phyloP scores from a whole-genome alignment of 1,284 basidiomycete genomes.

The Neonothopanus nambi region DNA sequence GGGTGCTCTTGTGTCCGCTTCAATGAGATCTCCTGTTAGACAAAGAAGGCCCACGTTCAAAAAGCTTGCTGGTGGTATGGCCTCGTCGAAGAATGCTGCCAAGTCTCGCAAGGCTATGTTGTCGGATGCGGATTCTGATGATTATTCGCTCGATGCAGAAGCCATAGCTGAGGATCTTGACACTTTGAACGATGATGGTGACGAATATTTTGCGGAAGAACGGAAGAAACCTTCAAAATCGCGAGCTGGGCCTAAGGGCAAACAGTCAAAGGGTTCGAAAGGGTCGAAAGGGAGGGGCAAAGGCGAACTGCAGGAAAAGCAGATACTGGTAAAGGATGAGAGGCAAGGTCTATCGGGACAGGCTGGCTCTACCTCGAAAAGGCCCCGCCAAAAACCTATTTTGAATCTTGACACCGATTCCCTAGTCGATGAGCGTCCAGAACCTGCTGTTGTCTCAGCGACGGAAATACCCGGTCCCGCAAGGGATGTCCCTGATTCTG shows the following conservation, averaged over 20 bases:
- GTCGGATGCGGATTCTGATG: constrained; percentile 20
- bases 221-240: constrained; percentile 1
- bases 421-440: constrained; percentile 8
- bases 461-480: constrained; percentile 22
- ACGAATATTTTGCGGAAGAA: constrained; percentile 34
- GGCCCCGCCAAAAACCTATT: not conserved
- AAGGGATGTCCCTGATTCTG: constrained; percentile 8
- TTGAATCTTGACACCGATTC: constrained; percentile 1
- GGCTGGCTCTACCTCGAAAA: constrained; percentile 1
- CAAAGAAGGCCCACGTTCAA: too few relatives aligned
- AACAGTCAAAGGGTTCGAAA: constrained; percentile 22
- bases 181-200: constrained; percentile 29
- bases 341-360: constrained; percentile 26
- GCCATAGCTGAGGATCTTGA: constrained; percentile 22
- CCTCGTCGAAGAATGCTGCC: too few relatives aligned
- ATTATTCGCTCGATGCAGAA: constrained; percentile 21
- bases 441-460: not conserved
- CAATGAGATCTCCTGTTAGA: too few relatives aligned
- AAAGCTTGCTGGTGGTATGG: too few relatives aligned
- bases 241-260: constrained; percentile 26
- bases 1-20: not conserved
- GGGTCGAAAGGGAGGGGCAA: constrained; percentile 25
- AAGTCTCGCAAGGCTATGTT: too few relatives aligned
- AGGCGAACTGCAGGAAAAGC: constrained; percentile 22
- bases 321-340: constrained; percentile 40